Conservation (phyloP, 2,329 filamentous ascomycete species). For the Tolypocladium guangdongense region DNA sequence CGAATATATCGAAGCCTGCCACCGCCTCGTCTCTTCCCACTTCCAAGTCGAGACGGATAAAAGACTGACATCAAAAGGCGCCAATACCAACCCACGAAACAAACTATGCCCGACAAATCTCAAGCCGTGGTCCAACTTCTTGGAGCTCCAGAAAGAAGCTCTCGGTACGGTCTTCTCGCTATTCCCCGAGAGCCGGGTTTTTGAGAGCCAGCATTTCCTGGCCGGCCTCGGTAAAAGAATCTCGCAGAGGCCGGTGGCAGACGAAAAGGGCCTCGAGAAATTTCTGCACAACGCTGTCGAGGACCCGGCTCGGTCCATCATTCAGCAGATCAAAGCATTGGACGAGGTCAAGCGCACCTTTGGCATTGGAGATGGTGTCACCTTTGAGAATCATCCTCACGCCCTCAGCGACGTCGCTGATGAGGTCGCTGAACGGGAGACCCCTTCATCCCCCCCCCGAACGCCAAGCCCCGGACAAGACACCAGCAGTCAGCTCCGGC, state of each 20-base stretch:
- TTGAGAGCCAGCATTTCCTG: not conserved
- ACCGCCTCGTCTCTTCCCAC: too few species aligned
- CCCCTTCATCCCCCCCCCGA: too few species aligned
- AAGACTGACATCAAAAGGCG: too few species aligned
- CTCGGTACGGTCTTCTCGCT: not conserved
- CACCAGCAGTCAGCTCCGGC: too few species aligned
- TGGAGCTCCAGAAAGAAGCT: conserved; percentile 1
- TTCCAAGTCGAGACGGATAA: too few species aligned
- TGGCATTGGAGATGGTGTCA: not conserved
- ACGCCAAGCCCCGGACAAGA: too few species aligned
- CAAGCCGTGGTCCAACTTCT: not conserved
- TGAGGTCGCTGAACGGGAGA: too few species aligned
- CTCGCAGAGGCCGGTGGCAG: not conserved
- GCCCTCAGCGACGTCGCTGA: not conserved
- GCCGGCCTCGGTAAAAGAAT: not conserved
- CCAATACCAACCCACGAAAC: too few species aligned
- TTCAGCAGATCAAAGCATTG: not conserved
- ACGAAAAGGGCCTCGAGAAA: conserved; percentile 1
- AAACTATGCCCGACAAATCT: too few species aligned
- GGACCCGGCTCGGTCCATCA: conserved; percentile 1
- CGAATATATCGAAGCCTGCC: too few species aligned
- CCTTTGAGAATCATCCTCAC: conserved; percentile 2
- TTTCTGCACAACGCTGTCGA: conserved; percentile 1
- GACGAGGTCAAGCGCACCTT: not conserved
- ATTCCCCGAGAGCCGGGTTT: not conserved